A percentile compares a stretch with the other conserved stretches of the same genome.
Conservation (phyloP, 1,284 basidiomycete genomes). For the Melampsora larici-populina region DNA sequence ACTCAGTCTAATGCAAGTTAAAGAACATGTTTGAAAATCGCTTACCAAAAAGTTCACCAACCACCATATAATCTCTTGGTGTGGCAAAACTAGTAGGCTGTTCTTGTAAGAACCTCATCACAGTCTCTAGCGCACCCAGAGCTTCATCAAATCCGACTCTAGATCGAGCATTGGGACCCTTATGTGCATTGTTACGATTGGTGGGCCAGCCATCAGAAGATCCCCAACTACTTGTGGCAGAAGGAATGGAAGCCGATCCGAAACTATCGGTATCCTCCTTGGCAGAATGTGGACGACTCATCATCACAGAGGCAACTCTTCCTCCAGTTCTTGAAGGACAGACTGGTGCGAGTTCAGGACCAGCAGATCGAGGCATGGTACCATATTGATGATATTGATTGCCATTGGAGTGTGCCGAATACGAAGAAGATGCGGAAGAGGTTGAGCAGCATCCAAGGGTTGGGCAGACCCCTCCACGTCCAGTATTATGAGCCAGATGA, state of each 20-base stretch:
- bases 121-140: slow-evolving; percentile 24
- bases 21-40: not conserved
- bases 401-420: no score
- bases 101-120: slow-evolving; percentile 41
- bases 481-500: not conserved
- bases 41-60: slow-evolving; percentile 42
- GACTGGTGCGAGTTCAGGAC: slow-evolving; percentile 32
- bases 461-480: no score
- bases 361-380: no score
- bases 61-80: slow-evolving; percentile 41
- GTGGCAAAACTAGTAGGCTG: slow-evolving; percentile 41
- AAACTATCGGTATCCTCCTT: no score
- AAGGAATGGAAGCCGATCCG: no score
- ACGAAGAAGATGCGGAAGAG: no score
- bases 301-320: no score
- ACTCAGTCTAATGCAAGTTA: not conserved
- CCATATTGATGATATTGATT: no score
- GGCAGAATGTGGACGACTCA: no score
- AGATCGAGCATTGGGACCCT: slow-evolving; percentile 3
- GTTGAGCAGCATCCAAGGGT: no score
- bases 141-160: slow-evolving; percentile 37
- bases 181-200: slow-evolving; percentile 11
- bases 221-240: not conserved
- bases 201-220: not conserved
- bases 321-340: slow-evolving; percentile 19